phyloP scores from a whole-genome alignment of 495 filamentous ascomycete species.

The Pyrenula massariospora region DNA sequence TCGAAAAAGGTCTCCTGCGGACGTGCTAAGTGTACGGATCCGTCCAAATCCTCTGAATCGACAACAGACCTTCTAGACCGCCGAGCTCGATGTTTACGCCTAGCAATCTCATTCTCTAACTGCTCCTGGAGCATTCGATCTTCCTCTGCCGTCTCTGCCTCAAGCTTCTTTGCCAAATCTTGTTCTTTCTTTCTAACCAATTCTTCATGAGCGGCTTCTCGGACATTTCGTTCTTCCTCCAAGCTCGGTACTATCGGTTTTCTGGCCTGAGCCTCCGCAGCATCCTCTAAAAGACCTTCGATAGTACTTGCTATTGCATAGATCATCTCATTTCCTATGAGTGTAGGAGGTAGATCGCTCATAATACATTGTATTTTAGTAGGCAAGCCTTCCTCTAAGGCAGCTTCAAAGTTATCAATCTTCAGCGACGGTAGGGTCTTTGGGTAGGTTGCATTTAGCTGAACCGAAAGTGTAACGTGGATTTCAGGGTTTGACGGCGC shows the following conservation, averaged over 20 bases:
- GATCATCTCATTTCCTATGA: constrained; percentile 80
- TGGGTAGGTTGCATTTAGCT: constrained; percentile 84
- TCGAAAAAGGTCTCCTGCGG: constrained; percentile 50
- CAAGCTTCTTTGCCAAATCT: constrained; percentile 33
- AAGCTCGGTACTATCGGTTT: constrained; percentile 70
- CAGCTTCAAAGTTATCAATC: constrained; percentile 45
- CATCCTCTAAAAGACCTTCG: constrained; percentile 81
- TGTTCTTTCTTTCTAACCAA: constrained; percentile 36
- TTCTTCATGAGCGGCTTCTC: constrained; percentile 46
- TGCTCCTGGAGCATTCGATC: constrained; percentile 62
- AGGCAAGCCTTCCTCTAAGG: constrained; percentile 50
- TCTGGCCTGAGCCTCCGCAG: constrained; percentile 58
- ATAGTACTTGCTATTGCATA: constrained; percentile 73
- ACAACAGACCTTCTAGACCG: constrained; percentile 22
- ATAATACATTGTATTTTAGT: constrained; percentile 60
- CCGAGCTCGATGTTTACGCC: constrained; percentile 26
- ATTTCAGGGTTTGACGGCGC: constrained; percentile 58
- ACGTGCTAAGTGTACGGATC: constrained; percentile 20
- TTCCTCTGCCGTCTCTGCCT: constrained; percentile 55
- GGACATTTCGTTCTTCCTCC: constrained; percentile 75
- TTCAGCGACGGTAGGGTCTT: constrained; percentile 69
- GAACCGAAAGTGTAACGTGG: constrained; percentile 50
- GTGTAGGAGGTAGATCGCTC: constrained; percentile 54
- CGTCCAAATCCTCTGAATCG: constrained; percentile 16
- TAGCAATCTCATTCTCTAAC: constrained; percentile 61